These are phyloP conservation scores for Fusarium albosuccineum DNA, from an alignment of 2,329 filamentous ascomycete species.

Conservation along the genomic window DNA sequence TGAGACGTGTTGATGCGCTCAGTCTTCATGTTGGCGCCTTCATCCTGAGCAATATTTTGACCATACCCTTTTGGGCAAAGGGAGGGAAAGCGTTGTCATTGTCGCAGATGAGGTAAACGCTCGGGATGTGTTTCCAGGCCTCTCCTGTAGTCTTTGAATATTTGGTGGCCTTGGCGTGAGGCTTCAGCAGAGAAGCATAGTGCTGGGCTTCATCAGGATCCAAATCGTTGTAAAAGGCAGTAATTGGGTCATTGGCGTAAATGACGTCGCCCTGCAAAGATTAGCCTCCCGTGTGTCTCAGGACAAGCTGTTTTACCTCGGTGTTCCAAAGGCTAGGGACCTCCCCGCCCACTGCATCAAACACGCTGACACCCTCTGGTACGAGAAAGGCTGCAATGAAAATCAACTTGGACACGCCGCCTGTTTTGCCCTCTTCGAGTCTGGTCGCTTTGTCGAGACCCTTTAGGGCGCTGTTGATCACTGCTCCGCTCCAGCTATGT, in stretches of 20 bases:
- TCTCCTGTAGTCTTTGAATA: neutral
- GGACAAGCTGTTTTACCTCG: neutral
- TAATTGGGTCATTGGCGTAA: neutral
- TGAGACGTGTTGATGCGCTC: neutral
- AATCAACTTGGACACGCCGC: neutral
- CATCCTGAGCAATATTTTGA: neutral
- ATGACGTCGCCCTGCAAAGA: neutral
- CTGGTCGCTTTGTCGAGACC: neutral
- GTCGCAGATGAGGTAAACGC: neutral
- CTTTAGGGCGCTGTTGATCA: neutral
- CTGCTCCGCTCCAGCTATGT: neutral
- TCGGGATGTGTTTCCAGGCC: neutral
- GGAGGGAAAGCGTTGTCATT: neutral
- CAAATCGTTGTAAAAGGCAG: neutral
- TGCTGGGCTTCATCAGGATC: neutral
- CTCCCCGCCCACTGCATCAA: neutral
- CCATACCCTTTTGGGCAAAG: neutral
- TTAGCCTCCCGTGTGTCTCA: neutral
- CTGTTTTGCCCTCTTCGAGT: neutral
- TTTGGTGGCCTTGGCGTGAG: neutral
- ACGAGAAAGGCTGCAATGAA: neutral
- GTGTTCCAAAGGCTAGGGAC: neutral
- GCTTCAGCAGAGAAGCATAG: neutral
- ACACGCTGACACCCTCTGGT: neutral
- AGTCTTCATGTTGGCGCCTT: neutral